Evolutionary conservation across 2,329 filamentous ascomycete genomes (phyloP), one percentile per base, ranked within the genome.

Genomic region (Aureobasidium leucospermi): DNA sequence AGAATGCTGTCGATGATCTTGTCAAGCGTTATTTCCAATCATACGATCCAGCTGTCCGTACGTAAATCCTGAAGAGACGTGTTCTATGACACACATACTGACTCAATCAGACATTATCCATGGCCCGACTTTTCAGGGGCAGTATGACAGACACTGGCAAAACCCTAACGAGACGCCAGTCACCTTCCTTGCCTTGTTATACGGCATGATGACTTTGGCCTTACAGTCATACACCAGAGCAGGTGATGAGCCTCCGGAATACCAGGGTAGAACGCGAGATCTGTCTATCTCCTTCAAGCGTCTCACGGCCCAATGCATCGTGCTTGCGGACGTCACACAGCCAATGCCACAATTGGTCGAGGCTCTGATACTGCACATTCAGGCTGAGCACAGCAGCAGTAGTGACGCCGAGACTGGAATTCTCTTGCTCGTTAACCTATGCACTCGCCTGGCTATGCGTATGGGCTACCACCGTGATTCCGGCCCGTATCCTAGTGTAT

Each of bases 1-100:
- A 91, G 69, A 85, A 88, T 39, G 88, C 85, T 28, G 87, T 94
- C n/a, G 85, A 96, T 67, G 86, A 90, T 28, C 79, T 97, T 16
- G 88, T 96, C 62, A 86, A 87, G 63, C 85, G 93, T 62, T 99
- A 95, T 70, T 96, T 97, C 78, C 93, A 93, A 70, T 93, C 88
- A 31, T 85, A 84, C 65, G 84, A 86, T 65, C 84, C 83, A 13
- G 80, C 81, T 31, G 81, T 83, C 53, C 81, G 76, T 78, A 68
- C 66, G 83, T 85, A 46, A 9, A 39, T 7, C 11, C 32, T 39
- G 4, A 15, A 6, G 23, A 47, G 8, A 6, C 42, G 28, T n/a
- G 16, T 16, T 46, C 23, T 16, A 36, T 29, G 28, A 9, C 34
- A 10, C 23, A 19, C 15, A 36, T 42, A 16, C 34, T 52, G 7